Evolutionary conservation across 352 stramenopile species (phyloP).

Genomic region (Phytophthora vignae): DNA sequence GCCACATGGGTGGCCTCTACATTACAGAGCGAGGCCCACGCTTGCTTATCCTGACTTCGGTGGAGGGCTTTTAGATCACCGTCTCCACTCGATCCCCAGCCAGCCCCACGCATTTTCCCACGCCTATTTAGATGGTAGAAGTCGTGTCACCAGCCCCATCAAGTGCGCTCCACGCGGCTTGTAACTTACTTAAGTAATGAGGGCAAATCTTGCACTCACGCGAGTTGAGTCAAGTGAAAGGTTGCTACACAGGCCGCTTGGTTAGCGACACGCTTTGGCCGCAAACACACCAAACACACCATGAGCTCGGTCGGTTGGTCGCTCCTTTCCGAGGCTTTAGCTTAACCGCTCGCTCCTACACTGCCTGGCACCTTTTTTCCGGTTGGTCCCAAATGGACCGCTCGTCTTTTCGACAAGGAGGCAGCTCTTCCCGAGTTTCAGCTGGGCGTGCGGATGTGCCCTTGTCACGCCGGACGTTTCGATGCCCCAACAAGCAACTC

Average conservation of each 20-base stretch:
- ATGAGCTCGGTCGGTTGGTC: neutral
- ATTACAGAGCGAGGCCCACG: conserved; percentile 21
- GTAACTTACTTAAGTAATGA: conserved; percentile 1
- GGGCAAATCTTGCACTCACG: conserved; percentile 6
- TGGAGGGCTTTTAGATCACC: neutral
- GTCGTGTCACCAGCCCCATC: conserved; percentile 7
- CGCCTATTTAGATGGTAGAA: conserved; percentile 32
- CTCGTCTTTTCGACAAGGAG: conserved; percentile 45
- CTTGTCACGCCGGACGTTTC: conserved; percentile 34
- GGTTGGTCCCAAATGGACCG: neutral
- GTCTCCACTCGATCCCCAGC: neutral
- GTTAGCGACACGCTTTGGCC: conserved; percentile 21
- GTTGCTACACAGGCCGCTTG: neutral
- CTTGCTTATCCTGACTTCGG: conserved; percentile 23
- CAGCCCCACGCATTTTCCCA: neutral
- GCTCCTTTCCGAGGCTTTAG: conserved; percentile 7
- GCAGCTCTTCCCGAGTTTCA: conserved; percentile 39
- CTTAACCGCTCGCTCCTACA: too few relatives aligned
- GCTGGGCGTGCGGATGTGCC: conserved; percentile 38
- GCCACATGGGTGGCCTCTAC: conserved; percentile 22
- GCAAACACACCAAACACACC: conserved; percentile 15
- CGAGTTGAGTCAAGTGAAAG: conserved; percentile 11
- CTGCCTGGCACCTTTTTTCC: neutral
- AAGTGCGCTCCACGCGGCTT: neutral
- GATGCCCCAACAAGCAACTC: conserved; percentile 16